These are phyloP conservation scores for Prototheca wickerhamii DNA, from an alignment of 163 green algal species.

Conservation along the genomic window DNA sequence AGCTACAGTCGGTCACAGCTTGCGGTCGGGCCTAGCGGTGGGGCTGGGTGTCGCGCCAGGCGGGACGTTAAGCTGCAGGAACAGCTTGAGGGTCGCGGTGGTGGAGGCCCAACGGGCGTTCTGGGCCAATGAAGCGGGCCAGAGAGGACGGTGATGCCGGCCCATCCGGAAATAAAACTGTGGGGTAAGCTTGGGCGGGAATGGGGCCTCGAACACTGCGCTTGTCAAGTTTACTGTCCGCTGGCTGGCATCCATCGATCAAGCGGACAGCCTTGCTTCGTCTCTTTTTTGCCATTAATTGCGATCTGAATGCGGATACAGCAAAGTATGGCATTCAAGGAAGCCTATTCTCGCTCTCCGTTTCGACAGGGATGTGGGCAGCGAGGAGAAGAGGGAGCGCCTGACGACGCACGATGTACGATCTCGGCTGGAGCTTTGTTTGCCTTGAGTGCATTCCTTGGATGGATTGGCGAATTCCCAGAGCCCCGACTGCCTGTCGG, in stretches of 20 bases:
- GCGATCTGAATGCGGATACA: too few relatives aligned
- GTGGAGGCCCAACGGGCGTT: not conserved
- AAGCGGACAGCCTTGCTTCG: too few relatives aligned
- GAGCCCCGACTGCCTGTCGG: not conserved
- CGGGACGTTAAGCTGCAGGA: not conserved
- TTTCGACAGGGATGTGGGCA: slow-evolving; percentile 5
- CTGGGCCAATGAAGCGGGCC: slow-evolving; percentile 17
- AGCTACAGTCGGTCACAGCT: too few relatives aligned
- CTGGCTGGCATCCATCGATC: too few relatives aligned
- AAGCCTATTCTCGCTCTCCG: too few relatives aligned
- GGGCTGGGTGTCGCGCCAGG: too few relatives aligned
- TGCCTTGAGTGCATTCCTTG: not conserved
- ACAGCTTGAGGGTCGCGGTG: not conserved
- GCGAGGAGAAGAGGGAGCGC: slow-evolving; percentile 9
- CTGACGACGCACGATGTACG: slow-evolving; percentile 24
- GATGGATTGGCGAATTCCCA: not conserved
- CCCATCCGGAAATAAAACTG: not conserved
- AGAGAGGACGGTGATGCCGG: slow-evolving; percentile 16
- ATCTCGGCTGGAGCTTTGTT: not conserved
- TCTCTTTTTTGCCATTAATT: too few relatives aligned
- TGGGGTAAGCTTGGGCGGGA: not conserved
- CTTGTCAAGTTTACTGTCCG: too few relatives aligned
- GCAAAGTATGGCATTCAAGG: too few relatives aligned
- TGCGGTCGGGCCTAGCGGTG: too few relatives aligned
- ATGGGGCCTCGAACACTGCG: too few relatives aligned